These are phyloP conservation scores for Gossypium arboreum DNA, from an alignment of 345 rosid genomes.

Conservation along the genomic window DNA sequence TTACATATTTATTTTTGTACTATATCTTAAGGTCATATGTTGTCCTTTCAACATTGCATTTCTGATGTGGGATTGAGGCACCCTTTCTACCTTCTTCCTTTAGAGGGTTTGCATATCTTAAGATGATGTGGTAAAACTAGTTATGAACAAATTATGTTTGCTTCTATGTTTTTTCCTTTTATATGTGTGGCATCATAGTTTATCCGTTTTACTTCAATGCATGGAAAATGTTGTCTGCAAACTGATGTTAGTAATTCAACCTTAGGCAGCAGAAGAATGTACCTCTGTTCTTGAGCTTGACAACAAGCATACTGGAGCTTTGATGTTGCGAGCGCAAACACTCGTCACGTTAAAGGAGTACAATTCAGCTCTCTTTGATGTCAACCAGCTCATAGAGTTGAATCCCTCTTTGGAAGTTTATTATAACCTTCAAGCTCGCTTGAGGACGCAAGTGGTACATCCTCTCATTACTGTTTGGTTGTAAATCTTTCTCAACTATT, in stretches of 20 bases:
- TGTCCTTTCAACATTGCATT: too few species aligned
- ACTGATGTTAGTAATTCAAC: slow-evolving; percentile 17
- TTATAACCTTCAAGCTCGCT: slow-evolving; percentile 70
- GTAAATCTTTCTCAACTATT: neutral
- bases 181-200: neutral
- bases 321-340: slow-evolving; percentile 94
- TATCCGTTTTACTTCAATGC: neutral
- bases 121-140: too few species aligned
- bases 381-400: slow-evolving; percentile 73
- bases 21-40: too few species aligned
- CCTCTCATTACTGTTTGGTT: slow-evolving; percentile 5
- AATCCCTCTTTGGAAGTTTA: slow-evolving; percentile 82
- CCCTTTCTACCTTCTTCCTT: too few species aligned
- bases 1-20: too few species aligned
- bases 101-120: too few species aligned
- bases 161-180: neutral
- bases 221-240: neutral
- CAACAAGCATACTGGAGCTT: slow-evolving; percentile 76
- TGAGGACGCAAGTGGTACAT: slow-evolving; percentile 83
- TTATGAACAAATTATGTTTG: neutral
- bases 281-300: slow-evolving; percentile 95
- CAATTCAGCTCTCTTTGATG: slow-evolving; percentile 85
- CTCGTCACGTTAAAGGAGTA: slow-evolving; percentile 82
- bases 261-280: slow-evolving; percentile 89
- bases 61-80: too few species aligned